Evolutionary conservation across 106 monocot genomes (phyloP).

Genomic region (Dendrobium chrysotoxum): DNA sequence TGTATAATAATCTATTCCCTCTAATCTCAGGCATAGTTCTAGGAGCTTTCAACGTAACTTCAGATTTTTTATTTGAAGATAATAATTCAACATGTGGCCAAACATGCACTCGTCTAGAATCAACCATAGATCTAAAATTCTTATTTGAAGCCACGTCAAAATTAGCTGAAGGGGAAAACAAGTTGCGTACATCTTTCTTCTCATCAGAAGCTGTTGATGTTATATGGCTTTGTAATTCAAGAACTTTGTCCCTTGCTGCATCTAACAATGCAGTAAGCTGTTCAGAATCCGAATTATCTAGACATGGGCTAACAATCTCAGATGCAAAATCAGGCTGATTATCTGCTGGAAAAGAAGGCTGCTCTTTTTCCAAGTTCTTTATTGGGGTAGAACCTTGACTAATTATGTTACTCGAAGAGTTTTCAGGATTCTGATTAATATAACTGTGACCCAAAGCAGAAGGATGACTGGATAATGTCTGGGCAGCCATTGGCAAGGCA

Average conservation of each 20-base stretch:
- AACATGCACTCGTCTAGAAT: conserved; percentile 24
- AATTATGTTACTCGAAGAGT: conserved; percentile 19
- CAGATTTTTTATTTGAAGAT: conserved; percentile 23
- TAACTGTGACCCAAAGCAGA: conserved; percentile 21
- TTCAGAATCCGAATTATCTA: conserved; percentile 10
- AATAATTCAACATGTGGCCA: conserved; percentile 22
- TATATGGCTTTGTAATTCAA: conserved; percentile 8
- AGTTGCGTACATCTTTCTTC: conserved; percentile 17
- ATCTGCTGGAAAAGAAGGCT: conserved; percentile 1
- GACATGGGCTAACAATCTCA: conserved; percentile 5
- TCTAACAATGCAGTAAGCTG: conserved; percentile 15
- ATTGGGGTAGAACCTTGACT: conserved; percentile 21
- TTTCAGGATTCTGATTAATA: conserved; percentile 31
- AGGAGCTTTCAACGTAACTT: conserved; percentile 4
- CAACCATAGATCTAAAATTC: conserved; percentile 16
- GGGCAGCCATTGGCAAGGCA: conserved; percentile 43
- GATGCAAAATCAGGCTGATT: conserved; percentile 10
- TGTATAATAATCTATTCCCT: conserved; percentile 56
- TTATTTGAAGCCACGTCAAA: conserved; percentile 21
- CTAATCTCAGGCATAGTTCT: conserved; percentile 12
- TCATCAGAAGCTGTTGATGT: conserved; percentile 9
- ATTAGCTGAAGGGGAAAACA: conserved; percentile 11
- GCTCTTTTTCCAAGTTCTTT: conserved; percentile 15
- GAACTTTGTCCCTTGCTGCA: conserved; percentile 12
- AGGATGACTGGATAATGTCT: conserved; percentile 45